Evolutionary conservation across 441 rosid species (phyloP).

Genomic region (Rhodomyrtus psidioides): DNA sequence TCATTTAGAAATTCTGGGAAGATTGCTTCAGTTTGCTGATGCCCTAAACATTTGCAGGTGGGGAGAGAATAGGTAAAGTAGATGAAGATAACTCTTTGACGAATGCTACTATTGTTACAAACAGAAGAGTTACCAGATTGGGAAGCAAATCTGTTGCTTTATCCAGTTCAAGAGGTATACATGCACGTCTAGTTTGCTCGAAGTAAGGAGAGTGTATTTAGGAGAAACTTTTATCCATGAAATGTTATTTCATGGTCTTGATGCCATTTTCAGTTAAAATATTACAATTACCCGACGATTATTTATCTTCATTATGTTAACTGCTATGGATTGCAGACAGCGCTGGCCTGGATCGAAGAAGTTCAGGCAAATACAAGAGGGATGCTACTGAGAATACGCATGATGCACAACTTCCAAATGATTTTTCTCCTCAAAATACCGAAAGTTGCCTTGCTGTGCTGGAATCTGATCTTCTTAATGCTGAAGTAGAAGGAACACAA

Average conservation of each 20-base stretch:
- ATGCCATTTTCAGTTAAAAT: neutral
- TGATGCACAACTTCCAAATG: neutral
- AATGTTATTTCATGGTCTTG: neutral
- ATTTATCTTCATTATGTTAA: neutral
- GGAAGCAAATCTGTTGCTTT: neutral
- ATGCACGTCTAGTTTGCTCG: neutral
- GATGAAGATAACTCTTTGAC: neutral
- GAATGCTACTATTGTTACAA: neutral
- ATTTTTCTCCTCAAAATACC: neutral
- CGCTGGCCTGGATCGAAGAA: constrained; percentile 2
- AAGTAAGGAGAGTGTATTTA: neutral
- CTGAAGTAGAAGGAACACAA: neutral
- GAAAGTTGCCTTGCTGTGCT: neutral
- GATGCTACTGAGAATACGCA: neutral
- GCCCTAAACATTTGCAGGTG: neutral
- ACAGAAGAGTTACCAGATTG: neutral
- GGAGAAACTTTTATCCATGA: neutral
- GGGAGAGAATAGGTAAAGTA: neutral
- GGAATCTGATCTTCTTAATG: neutral
- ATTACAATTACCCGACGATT: neutral
- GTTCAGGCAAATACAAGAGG: neutral
- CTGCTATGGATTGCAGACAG: neutral
- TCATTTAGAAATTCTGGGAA: neutral
- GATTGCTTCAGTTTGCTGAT: neutral
- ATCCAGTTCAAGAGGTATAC: neutral